Evolutionary conservation across 345 rosid species (phyloP).

Genomic region (Euphorbia tirucalli): DNA sequence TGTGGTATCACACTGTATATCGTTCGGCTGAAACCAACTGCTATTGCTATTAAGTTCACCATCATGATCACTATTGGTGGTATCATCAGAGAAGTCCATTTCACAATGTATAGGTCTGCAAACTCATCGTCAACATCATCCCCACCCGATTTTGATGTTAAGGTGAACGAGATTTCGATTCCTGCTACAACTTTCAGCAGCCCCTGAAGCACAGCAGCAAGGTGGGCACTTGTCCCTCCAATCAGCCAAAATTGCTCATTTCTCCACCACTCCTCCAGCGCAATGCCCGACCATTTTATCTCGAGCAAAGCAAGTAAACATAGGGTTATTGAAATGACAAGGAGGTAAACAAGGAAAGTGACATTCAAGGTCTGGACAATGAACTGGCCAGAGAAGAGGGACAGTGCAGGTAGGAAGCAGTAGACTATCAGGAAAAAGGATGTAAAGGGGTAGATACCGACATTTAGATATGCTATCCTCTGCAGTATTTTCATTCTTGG

Average conservation of each 20-base stretch:
- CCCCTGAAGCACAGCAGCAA: constrained; percentile 96
- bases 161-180: constrained; percentile 86
- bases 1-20: constrained; percentile 79
- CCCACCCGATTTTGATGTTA: constrained; percentile 81
- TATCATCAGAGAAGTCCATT: constrained; percentile 88
- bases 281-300: constrained; percentile 96
- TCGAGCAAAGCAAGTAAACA: constrained; percentile 82
- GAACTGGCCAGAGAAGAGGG: constrained; percentile 96
- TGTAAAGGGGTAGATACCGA: constrained; percentile 95
- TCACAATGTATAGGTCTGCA: constrained; percentile 80
- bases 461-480: constrained; percentile 88
- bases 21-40: constrained; percentile 90
- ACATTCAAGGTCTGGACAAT: constrained; percentile 79
- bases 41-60: constrained; percentile 85
- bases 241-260: constrained; percentile 98
- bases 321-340: constrained; percentile 68
- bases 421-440: constrained; percentile 92
- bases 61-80: constrained; percentile 92
- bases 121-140: constrained; percentile 92
- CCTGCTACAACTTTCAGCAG: constrained; percentile 87
- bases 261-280: constrained; percentile 96
- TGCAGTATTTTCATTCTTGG: constrained; percentile 83
- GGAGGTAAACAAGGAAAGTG: constrained; percentile 81
- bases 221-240: constrained; percentile 95
- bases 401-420: constrained; percentile 95